A percentile compares a stretch with the other conserved stretches of the same genome.
phyloP scores from a whole-genome alignment of 2,329 filamentous ascomycete species.

The Didymella pomorum region DNA sequence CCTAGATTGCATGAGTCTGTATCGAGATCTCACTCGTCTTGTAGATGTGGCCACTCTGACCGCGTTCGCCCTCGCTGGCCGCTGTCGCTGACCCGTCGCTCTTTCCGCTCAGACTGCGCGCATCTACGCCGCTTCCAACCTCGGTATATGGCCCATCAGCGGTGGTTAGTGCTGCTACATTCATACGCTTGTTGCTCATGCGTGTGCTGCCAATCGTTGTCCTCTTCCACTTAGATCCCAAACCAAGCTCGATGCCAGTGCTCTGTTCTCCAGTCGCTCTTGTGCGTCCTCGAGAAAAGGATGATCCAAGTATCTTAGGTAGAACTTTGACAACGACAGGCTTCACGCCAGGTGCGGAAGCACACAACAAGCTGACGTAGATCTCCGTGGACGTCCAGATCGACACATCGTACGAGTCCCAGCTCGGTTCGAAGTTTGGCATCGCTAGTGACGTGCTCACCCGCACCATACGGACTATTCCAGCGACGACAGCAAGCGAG shows the following conservation, averaged over 20 bases:
- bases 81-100: constrained; percentile 2
- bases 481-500: constrained; percentile 27
- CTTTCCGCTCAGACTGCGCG: constrained; percentile 4
- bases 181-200: constrained; percentile 10
- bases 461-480: constrained; percentile 30
- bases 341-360: constrained; percentile 33
- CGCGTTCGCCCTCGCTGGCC: not conserved
- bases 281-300: constrained; percentile 17
- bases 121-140: constrained; percentile 22
- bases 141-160: constrained; percentile 23
- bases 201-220: constrained; percentile 20
- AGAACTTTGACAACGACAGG: constrained; percentile 28
- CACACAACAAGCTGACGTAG: constrained; percentile 33
- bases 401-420: constrained; percentile 35
- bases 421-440: constrained; percentile 29
- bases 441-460: constrained; percentile 22
- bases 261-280: constrained; percentile 5
- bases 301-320: constrained; percentile 31
- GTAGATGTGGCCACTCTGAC: constrained; percentile 1
- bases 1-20: constrained; percentile 2
- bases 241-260: constrained; percentile 13
- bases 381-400: constrained; percentile 37
- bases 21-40: constrained; percentile 16
- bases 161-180: constrained; percentile 14
- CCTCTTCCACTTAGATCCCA: constrained; percentile 24